Evolutionary conservation across 2,329 filamentous ascomycete species (phyloP).

Genomic region (Colletotrichum tropicicola): DNA sequence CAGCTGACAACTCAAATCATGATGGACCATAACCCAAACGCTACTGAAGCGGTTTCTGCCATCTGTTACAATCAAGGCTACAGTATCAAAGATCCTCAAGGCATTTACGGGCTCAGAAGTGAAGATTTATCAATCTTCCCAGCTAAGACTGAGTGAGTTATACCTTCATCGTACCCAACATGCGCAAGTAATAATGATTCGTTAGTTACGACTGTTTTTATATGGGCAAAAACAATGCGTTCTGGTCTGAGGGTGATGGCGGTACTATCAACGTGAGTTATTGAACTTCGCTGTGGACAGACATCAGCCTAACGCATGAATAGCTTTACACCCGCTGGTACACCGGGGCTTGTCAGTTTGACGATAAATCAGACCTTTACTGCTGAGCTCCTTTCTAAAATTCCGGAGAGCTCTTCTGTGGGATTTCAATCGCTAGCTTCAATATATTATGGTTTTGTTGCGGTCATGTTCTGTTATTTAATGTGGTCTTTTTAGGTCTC

Average conservation of each 20-base stretch:
- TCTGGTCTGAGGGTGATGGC: constrained; percentile 3
- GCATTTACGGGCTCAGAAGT: background rate
- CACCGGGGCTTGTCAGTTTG: background rate
- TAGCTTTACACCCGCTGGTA: constrained; percentile 4
- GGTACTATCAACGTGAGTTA: background rate
- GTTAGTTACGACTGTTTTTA: background rate
- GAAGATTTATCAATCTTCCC: background rate
- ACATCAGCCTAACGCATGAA: background rate
- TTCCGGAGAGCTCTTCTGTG: no score
- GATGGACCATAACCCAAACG: constrained; percentile 10
- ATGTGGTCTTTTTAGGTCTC: no score
- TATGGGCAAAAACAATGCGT: background rate
- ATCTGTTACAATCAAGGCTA: constrained; percentile 9
- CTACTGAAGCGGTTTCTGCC: background rate
- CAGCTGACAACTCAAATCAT: constrained; percentile 5
- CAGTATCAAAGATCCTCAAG: background rate
- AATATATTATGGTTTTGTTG: no score
- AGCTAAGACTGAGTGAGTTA: background rate
- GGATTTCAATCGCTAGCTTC: no score
- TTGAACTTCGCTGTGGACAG: no score
- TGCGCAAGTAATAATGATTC: background rate
- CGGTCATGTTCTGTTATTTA: no score
- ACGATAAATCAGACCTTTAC: background rate
- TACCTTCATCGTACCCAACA: background rate
- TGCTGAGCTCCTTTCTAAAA: background rate